Percentiles rank a stretch among this genome's conserved stretches.
Evolutionary conservation across 331 rosid genomes (phyloP).

Genomic region (Acacia pycnantha): DNA sequence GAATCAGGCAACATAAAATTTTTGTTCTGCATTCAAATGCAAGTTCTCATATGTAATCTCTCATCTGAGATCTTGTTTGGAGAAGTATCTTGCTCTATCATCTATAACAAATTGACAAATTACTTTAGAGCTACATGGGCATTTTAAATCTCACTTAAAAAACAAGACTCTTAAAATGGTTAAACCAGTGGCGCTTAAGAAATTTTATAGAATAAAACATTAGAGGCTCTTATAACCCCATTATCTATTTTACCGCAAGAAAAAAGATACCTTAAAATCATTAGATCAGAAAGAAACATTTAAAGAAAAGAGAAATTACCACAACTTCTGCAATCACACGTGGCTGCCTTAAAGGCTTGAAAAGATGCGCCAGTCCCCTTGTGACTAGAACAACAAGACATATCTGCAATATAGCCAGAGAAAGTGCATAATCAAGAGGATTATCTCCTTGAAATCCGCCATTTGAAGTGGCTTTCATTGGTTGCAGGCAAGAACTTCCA

Average conservation of each 20-base stretch:
- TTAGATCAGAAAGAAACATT: background rate
- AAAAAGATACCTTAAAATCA: background rate
- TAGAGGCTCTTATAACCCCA: background rate
- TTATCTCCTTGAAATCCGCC: conserved; percentile 53
- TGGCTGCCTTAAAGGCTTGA: conserved; percentile 79
- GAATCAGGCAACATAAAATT: background rate
- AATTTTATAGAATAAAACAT: background rate
- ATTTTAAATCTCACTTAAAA: background rate
- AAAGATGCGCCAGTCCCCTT: conserved; percentile 64
- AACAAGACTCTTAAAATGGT: background rate
- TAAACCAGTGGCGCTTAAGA: background rate
- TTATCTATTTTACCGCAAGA: background rate
- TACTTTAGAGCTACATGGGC: background rate
- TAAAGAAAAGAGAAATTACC: conserved; percentile 43
- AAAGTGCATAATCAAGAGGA: conserved; percentile 81
- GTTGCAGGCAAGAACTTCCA: conserved; percentile 42
- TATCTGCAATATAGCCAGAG: conserved; percentile 78
- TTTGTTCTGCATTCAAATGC: background rate
- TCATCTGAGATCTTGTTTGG: background rate
- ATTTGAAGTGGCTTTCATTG: conserved; percentile 50
- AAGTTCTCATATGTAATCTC: background rate
- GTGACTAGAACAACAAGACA: conserved; percentile 65
- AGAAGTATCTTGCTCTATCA: background rate
- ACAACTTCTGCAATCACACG: conserved; percentile 86
- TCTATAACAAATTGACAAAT: background rate